Evolutionary conservation across 2,329 filamentous ascomycete species (phyloP).

Genomic region (Thelonectria olida): DNA sequence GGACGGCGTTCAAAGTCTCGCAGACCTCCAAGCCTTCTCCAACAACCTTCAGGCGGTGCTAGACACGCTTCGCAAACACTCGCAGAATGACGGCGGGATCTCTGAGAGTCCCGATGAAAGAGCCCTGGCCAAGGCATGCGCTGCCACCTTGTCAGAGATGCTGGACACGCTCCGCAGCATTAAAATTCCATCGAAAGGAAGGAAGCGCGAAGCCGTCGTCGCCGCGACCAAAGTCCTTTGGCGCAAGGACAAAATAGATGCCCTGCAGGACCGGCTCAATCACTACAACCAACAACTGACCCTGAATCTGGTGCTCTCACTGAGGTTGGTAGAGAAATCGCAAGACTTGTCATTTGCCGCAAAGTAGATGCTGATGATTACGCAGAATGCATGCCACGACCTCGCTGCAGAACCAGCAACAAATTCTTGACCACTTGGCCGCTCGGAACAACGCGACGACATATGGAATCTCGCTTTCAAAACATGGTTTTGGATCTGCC

Average conservation of each 20-base stretch:
- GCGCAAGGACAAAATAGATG: conserved; percentile 7
- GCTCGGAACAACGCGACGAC: background rate
- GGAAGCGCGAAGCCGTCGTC: background rate
- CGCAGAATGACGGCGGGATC: background rate
- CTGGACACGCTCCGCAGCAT: background rate
- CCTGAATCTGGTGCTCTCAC: no score
- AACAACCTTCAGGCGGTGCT: background rate
- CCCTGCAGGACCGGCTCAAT: no score
- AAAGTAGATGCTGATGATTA: no score
- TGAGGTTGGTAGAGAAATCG: no score
- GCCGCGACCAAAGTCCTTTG: background rate
- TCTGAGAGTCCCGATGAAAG: background rate
- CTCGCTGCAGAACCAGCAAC: background rate
- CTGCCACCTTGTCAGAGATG: background rate
- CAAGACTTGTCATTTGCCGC: no score
- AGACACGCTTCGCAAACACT: background rate
- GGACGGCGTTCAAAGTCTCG: background rate
- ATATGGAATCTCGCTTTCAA: background rate
- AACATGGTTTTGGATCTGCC: background rate
- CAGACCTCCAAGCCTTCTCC: background rate
- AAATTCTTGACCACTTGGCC: background rate
- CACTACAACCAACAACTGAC: no score
- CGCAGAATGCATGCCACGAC: no score
- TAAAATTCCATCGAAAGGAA: background rate
- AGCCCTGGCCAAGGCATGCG: conserved; percentile 1